Conservation (phyloP, 768 basidiomycete genomes). For the Lactifluus piperatus region DNA sequence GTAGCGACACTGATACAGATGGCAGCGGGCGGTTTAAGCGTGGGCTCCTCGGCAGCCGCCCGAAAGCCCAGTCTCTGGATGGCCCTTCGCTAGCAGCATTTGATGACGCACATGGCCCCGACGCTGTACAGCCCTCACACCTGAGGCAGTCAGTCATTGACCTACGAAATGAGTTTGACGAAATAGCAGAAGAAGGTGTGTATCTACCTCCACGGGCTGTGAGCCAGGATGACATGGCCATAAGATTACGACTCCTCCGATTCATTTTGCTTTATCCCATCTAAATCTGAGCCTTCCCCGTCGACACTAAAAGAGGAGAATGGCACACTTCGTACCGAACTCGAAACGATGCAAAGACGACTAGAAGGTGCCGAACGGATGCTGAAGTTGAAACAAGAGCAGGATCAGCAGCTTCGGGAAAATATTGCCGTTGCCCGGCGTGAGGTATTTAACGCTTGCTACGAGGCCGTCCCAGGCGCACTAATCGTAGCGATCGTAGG, state of each 20-base stretch:
- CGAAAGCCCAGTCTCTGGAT: conserved; percentile 25
- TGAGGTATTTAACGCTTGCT: conserved; percentile 38
- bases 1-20: conserved; percentile 62
- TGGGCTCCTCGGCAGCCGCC: conserved; percentile 32
- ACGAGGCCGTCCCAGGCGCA: background rate
- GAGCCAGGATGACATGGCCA: background rate
- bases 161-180: conserved; percentile 45
- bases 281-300: conserved; percentile 43
- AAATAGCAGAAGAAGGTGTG: conserved; percentile 59
- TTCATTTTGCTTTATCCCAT: conserved; percentile 70
- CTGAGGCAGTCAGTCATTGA: conserved; percentile 18
- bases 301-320: conserved; percentile 60
- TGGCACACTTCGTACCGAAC: conserved; percentile 46
- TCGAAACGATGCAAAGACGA: conserved; percentile 47
- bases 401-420: conserved; percentile 71
- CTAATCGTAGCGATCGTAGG: conserved; percentile 34
- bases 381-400: conserved; percentile 63
- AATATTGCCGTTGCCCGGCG: conserved; percentile 65
- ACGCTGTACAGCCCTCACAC: conserved; percentile 12
- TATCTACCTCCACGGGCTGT: background rate
- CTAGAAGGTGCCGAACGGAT: conserved; percentile 53
- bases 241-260: conserved; percentile 57
- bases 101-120: conserved; percentile 19
- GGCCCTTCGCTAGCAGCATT: conserved; percentile 21
- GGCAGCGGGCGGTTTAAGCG: conserved; percentile 44